Percentiles rank a stretch among this genome's conserved stretches.
These are phyloP conservation scores for Psophocarpus tetragonolobus DNA, from an alignment of 306 rosid genomes.

Conservation along the genomic window DNA sequence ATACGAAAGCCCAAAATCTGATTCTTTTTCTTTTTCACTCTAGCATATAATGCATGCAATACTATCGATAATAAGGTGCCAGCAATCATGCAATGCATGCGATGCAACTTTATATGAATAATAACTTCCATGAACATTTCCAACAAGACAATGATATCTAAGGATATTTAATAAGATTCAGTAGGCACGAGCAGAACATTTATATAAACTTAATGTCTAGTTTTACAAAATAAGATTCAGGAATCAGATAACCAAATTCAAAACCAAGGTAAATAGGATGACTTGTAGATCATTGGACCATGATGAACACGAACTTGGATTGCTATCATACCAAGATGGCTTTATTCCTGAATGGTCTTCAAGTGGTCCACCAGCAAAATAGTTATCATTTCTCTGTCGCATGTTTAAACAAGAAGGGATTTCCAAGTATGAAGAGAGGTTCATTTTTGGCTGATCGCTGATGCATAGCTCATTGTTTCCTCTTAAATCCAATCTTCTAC, in stretches of 20 bases:
- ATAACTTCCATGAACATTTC: constrained; percentile 9
- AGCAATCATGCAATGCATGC: neutral
- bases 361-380: constrained; percentile 39
- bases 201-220: neutral
- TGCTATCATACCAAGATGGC: constrained; percentile 38
- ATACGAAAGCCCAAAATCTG: neutral
- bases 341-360: constrained; percentile 34
- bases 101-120: neutral
- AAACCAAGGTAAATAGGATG: neutral
- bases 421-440: constrained; percentile 36
- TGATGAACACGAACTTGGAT: constrained; percentile 44
- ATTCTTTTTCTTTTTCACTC: neutral
- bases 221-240: constrained; percentile 21
- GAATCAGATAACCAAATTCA: constrained; percentile 27
- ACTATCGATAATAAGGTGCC: neutral
- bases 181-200: neutral
- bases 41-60: neutral
- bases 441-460: constrained; percentile 39
- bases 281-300: constrained; percentile 25
- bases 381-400: constrained; percentile 28
- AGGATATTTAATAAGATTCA: neutral
- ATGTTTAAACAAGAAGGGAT: constrained; percentile 47
- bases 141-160: constrained; percentile 27
- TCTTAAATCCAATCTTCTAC: constrained; percentile 63
- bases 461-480: constrained; percentile 59